A percentile compares a stretch with the other conserved stretches of the same genome.
Evolutionary conservation across 345 rosid genomes (phyloP).

Genomic region (Rhizophora mangle): DNA sequence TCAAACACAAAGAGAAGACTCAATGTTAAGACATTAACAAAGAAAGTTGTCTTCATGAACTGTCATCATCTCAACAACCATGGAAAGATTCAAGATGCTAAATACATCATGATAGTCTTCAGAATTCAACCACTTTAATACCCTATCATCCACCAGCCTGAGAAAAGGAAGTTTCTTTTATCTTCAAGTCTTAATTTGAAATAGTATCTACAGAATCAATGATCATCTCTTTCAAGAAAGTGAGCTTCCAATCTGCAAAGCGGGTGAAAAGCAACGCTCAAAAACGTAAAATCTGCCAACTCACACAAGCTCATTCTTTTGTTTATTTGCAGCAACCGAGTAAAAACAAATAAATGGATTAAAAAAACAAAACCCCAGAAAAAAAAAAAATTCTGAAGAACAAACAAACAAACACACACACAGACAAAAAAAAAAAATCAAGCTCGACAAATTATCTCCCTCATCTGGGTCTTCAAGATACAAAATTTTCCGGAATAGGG

Average conservation of each 20-base stretch:
- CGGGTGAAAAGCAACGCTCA: conserved; percentile 8
- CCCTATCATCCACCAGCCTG: conserved; percentile 1
- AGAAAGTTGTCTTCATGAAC: neutral
- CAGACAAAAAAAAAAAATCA: too few species aligned
- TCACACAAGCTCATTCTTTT: neutral
- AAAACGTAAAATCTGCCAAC: neutral
- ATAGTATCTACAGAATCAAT: neutral
- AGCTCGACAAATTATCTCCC: neutral
- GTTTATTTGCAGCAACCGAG: neutral
- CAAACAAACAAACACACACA: too few species aligned
- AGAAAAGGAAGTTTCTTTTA: neutral
- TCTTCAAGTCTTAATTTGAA: neutral
- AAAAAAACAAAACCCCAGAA: neutral
- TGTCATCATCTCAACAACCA: neutral
- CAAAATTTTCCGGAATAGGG: conserved; percentile 22
- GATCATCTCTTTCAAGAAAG: neutral
- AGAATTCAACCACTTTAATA: neutral
- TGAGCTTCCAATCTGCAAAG: conserved; percentile 18
- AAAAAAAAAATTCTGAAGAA: neutral
- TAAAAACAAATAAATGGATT: neutral
- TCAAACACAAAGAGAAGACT: neutral
- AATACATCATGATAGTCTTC: neutral
- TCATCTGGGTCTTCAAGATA: conserved; percentile 21
- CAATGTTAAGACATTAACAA: neutral
- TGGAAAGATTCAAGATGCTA: conserved; percentile 5